A percentile compares a stretch with the other conserved stretches of the same genome.
phyloP scores from a whole-genome alignment of 306 rosid genomes.

The Ormosia semicastrata region DNA sequence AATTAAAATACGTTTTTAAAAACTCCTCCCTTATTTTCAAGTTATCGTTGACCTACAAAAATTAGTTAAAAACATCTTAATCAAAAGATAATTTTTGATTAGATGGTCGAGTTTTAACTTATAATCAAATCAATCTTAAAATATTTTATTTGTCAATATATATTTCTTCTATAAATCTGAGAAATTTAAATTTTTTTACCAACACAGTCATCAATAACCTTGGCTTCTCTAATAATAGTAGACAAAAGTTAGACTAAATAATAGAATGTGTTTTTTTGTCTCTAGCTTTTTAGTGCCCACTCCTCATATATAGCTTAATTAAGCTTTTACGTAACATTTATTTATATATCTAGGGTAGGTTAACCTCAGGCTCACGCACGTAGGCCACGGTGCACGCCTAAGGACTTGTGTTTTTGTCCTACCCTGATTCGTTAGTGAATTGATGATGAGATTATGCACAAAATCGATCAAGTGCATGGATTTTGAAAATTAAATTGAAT shows the following conservation, averaged over 20 bases:
- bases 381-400: conserved; percentile 8
- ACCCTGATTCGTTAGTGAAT: conserved; percentile 23
- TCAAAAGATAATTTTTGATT: too few species aligned
- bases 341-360: conserved; percentile 29
- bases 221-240: conserved; percentile 31
- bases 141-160: too few species aligned
- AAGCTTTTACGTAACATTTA: background rate
- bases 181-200: too few species aligned
- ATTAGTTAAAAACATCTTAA: too few species aligned
- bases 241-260: conserved; percentile 50
- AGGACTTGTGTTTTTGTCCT: conserved; percentile 29
- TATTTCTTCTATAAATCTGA: too few species aligned
- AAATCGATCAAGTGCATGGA: background rate
- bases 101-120: too few species aligned
- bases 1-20: too few species aligned
- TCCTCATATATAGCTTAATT: background rate
- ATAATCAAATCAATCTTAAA: too few species aligned
- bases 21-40: too few species aligned
- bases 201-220: conserved; percentile 11
- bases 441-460: background rate
- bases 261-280: conserved; percentile 54
- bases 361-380: conserved; percentile 52
- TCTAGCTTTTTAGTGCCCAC: conserved; percentile 24
- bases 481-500: background rate
- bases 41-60: too few species aligned